Evolutionary conservation across 257 asterid genomes (phyloP).

Genomic region (Forsythia suspensa): DNA sequence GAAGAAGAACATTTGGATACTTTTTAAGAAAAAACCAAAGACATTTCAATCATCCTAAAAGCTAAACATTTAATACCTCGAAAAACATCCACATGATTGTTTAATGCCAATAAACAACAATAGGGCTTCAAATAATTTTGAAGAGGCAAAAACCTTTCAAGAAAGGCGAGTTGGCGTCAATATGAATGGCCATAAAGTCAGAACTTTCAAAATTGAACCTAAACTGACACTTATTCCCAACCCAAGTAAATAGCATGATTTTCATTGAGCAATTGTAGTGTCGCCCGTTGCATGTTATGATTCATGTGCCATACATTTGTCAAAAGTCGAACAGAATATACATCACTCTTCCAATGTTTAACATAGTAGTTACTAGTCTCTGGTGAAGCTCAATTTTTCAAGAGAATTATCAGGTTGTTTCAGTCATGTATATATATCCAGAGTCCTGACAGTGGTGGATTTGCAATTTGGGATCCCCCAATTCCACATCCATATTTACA

Average conservation of each 20-base stretch:
- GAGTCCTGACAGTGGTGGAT: slow-evolving; percentile 58
- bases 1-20: too few relatives aligned
- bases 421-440: slow-evolving; percentile 20
- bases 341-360: not conserved
- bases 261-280: too few relatives aligned
- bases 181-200: slow-evolving; percentile 3
- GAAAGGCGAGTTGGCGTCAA: not conserved
- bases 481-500: slow-evolving; percentile 64
- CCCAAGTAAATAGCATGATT: too few relatives aligned
- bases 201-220: not conserved
- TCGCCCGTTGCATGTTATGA: not conserved
- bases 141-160: not conserved
- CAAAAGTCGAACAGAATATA: not conserved
- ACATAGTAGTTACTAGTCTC: not conserved
- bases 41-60: not conserved
- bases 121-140: not conserved
- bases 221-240: too few relatives aligned
- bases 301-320: not conserved
- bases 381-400: not conserved
- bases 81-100: not conserved
- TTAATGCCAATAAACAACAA: not conserved
- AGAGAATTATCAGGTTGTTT: not conserved
- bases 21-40: not conserved
- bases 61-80: not conserved
- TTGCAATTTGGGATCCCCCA: slow-evolving; percentile 60